A percentile compares a stretch with the other conserved stretches of the same genome.
Evolutionary conservation across 2,329 filamentous ascomycete genomes (phyloP).

Genomic region (Calcarisporium arbuscula): DNA sequence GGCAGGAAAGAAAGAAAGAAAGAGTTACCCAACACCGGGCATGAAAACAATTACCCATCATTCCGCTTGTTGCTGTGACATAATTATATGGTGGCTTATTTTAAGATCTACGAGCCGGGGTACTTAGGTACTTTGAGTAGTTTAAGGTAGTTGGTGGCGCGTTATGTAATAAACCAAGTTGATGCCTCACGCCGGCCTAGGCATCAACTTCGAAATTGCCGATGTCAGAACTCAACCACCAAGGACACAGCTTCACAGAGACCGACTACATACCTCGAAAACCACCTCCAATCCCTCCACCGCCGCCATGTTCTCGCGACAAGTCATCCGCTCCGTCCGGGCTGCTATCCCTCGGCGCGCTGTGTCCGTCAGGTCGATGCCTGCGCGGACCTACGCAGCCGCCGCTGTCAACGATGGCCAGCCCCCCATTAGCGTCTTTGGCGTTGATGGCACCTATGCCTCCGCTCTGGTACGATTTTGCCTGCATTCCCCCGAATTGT

Average conservation of each 20-base stretch:
- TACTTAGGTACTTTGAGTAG: too few relatives aligned
- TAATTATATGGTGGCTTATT: background rate
- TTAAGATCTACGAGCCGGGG: slow-evolving; percentile 1
- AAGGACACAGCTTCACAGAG: slow-evolving; percentile 25
- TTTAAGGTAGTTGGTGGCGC: too few relatives aligned
- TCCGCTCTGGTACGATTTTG: slow-evolving; percentile 79
- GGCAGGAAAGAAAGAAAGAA: too few relatives aligned
- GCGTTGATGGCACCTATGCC: slow-evolving; percentile 96
- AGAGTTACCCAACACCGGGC: too few relatives aligned
- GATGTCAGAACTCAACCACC: slow-evolving; percentile 26
- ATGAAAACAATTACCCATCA: slow-evolving; percentile 3
- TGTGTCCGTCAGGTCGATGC: slow-evolving; percentile 34
- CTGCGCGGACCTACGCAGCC: slow-evolving; percentile 75
- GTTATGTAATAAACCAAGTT: slow-evolving; percentile 25
- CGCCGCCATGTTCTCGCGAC: slow-evolving; percentile 52
- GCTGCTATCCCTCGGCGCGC: slow-evolving; percentile 56
- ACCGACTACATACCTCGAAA: slow-evolving; percentile 19
- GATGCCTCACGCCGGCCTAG: slow-evolving; percentile 31
- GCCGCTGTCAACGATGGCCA: slow-evolving; percentile 61
- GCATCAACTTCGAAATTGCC: slow-evolving; percentile 38
- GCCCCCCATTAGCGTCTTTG: slow-evolving; percentile 87
- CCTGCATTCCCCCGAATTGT: slow-evolving; percentile 5
- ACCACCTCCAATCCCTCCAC: slow-evolving; percentile 14
- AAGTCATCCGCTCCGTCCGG: slow-evolving; percentile 50
- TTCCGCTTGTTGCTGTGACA: background rate